Evolutionary conservation across 495 filamentous ascomycete genomes (phyloP).

Genomic region (Lasiosphaeria ovina): DNA sequence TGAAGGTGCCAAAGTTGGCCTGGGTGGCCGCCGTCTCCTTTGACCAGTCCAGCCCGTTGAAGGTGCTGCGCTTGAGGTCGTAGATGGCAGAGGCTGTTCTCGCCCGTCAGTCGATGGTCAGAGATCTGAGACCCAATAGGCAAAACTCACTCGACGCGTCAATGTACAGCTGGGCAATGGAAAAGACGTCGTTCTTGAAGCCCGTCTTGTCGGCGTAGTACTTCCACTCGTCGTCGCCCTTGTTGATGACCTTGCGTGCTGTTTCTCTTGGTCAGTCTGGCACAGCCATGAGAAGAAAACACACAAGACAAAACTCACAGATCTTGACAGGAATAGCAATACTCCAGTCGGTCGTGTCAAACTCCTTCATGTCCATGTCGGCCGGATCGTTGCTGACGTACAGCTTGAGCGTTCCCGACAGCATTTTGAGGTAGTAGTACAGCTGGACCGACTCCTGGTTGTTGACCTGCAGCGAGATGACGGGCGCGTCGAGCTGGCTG

Average conservation of each 20-base stretch:
- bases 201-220: constrained; percentile 1
- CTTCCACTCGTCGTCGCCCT: neutral
- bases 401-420: neutral
- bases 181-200: neutral
- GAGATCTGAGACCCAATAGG: no score
- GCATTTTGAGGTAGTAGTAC: constrained; percentile 1
- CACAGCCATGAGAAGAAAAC: neutral
- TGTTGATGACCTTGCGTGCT: neutral
- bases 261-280: neutral
- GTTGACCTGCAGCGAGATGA: neutral
- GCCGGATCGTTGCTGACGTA: neutral
- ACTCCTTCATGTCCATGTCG: no score
- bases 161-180: neutral
- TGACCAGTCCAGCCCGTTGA: neutral
- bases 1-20: neutral
- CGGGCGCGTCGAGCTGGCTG: neutral
- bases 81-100: neutral
- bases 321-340: neutral
- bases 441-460: neutral
- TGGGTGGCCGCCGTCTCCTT: neutral
- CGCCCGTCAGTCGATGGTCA: no score
- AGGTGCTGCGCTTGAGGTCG: neutral
- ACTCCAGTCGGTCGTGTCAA: neutral
- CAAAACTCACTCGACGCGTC: neutral
- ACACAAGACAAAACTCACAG: neutral